Evolutionary conservation across 352 stramenopile genomes (phyloP).

Genomic region (Phytophthora fragariae): DNA sequence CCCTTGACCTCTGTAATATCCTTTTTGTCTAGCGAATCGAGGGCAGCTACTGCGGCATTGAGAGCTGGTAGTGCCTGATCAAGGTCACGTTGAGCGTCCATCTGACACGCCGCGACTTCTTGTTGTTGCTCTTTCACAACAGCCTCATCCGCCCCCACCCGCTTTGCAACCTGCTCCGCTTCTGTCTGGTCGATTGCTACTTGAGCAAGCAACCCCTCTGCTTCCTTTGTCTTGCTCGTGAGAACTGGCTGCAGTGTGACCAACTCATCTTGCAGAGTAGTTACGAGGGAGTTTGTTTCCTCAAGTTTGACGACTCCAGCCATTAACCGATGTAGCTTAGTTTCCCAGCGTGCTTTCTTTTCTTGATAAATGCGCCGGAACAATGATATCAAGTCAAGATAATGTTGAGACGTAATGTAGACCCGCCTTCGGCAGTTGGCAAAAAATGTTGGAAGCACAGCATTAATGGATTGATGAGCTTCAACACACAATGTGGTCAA

Average conservation of each 20-base stretch:
- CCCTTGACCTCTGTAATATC: conserved; percentile 90
- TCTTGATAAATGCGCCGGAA: conserved; percentile 82
- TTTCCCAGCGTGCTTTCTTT: conserved; percentile 49
- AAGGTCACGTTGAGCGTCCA: conserved; percentile 78
- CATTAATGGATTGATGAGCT: conserved; percentile 51
- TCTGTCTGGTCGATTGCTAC: conserved; percentile 72
- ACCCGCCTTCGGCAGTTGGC: conserved; percentile 46
- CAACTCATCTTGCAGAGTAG: conserved; percentile 77
- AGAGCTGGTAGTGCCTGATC: conserved; percentile 78
- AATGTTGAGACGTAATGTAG: conserved; percentile 86
- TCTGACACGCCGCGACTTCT: conserved; percentile 67
- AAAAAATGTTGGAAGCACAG: conserved; percentile 44
- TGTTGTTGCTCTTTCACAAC: conserved; percentile 72
- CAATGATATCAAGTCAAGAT: conserved; percentile 91
- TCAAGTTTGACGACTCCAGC: conserved; percentile 77
- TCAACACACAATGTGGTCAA: conserved; percentile 62
- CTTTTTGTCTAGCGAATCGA: conserved; percentile 88
- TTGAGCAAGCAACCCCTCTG: conserved; percentile 65
- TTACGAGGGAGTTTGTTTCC: conserved; percentile 73
- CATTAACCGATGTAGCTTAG: conserved; percentile 64
- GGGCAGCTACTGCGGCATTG: conserved; percentile 71
- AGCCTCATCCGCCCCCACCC: conserved; percentile 65
- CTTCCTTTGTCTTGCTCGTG: conserved; percentile 65
- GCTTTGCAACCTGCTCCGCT: conserved; percentile 53
- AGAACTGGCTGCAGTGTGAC: conserved; percentile 85